Evolutionary conservation across 2,329 filamentous ascomycete genomes (phyloP), one percentile per base, ranked within the genome.

Genomic region (Coniella vitis): DNA sequence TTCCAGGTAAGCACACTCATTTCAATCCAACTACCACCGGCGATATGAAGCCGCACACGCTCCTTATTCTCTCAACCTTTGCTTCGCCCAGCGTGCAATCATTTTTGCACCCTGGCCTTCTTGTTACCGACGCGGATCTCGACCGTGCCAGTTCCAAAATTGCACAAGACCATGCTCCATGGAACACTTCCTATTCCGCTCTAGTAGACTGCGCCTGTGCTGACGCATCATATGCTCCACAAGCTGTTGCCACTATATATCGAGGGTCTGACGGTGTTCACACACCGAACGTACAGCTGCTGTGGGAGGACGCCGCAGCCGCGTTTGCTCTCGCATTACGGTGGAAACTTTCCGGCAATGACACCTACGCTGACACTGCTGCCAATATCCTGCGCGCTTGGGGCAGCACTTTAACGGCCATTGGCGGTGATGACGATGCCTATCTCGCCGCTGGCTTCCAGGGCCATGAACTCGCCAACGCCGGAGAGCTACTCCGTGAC

Each of bases 391-490:
- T 74, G 5, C 61, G 66, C 40, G 64, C 57, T 2, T 73, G 69
- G 70, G 57, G 57, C 14, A 55, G 55, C 5, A 67, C 63, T 1
- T 50, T 71, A 5, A 61, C 56, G 0, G 40, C 44, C 2, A 63
- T 72, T 31, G 53, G 49, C 13, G 69, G 69, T 0, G 62, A 50
- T 20, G 56, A 59, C 4, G 69, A 73, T 48, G 62, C 55, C 21
- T 67, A 60, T 47, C 65, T 74, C 2, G 65, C 66, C 0, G 59
- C 67, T 0, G 70, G 71, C 0, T 53, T 74, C 2, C 69, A 74
- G 31, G 71, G 71, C 0, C 72, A 73, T 47, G 60, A 74, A 51
- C 57, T 74, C 12, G 71, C 70, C 14, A 74, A 74, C 40, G 70
- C 66, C 0, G 72, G 63, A 0, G 72, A 39, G 37, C 10, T 39